Base-by-base conservation (phyloP, 2,329 filamentous ascomycete genomes). In the Penicillium sp. region DNA sequence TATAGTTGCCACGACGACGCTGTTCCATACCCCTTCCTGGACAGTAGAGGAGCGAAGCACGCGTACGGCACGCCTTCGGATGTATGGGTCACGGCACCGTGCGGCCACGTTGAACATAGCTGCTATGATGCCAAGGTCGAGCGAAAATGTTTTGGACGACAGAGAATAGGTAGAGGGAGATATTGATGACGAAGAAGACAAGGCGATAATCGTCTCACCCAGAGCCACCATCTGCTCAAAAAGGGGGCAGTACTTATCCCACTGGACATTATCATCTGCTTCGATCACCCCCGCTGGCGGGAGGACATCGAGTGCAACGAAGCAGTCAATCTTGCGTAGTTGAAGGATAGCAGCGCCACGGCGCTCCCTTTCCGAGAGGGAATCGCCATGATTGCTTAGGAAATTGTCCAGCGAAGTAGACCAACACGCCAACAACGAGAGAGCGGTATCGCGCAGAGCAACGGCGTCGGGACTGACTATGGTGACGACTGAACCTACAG, bases 51-150 rank as follows among this genome's bases (percentile, higher is more conserved):
- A 49, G 18, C 61, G 58, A 3, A 68, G 56, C n/a, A 67, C 39
- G 12, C 48, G 23, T n/a, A 68, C 50, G 8, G 66, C 66, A 30
- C 52, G 54, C 7, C 66, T 59, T 34, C 66, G 63, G 43, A 66
- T 63, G 12, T 52, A 32, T 4, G 66, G 66, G 41, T 69, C 65
- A 7, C 66, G 61, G 46, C 66, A 69, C 37, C 63, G 56, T n/a
- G 63, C 58, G 37, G 64, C 63, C 13, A 64, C 58, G 18, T 65
- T 59, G 13, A 61, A 65, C 12, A 68, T 48, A 3, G 61, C 55
- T 18, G 56, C 55, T 10, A 68, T 60, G 13, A 68, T 59, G 7
- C 65, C 63, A n/a, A 63, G 58, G 46, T 68, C 65, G 18, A 68
- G 65, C 7, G 64, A 63, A 44, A 68, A 68, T 9, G 56, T 59